Conservation (phyloP, 1,284 basidiomycete genomes). For the Austroboletus rostrupii region DNA sequence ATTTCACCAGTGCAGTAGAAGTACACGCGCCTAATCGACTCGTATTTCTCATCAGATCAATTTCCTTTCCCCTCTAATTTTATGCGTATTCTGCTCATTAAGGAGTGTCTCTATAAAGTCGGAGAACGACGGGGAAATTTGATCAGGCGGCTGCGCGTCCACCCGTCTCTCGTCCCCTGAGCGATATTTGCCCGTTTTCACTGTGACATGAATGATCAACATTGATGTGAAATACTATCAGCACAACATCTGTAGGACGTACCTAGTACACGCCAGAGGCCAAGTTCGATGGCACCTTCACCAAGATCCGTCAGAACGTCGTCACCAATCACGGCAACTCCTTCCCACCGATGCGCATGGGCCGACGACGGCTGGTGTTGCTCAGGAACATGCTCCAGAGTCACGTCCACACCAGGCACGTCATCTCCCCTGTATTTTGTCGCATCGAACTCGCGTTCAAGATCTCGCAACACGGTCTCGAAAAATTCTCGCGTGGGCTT, state of each 20-base stretch:
- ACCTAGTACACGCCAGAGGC: constrained; percentile 62
- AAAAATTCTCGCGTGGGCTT: constrained; percentile 64
- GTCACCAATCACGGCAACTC: constrained; percentile 63
- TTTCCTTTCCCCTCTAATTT: too few species aligned
- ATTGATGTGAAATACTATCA: background rate
- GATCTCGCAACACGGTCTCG: constrained; percentile 48
- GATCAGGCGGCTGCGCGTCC: constrained; percentile 44
- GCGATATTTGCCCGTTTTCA: constrained; percentile 63
- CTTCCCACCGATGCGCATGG: constrained; percentile 15
- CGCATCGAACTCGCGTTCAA: constrained; percentile 30
- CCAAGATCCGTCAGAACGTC: constrained; percentile 66
- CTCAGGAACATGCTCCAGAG: background rate
- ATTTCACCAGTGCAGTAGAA: too few species aligned
- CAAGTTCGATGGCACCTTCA: constrained; percentile 55
- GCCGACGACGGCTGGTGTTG: background rate
- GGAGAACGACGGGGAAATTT: constrained; percentile 50
- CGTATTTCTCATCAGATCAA: too few species aligned
- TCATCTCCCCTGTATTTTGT: background rate
- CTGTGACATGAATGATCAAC: constrained; percentile 28
- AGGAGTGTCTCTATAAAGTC: constrained; percentile 48
- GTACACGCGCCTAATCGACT: too few species aligned
- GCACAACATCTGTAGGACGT: background rate
- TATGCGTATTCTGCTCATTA: background rate
- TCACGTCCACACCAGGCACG: background rate
- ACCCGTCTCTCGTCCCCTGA: constrained; percentile 47